Conservation (phyloP, 2,329 filamentous ascomycete genomes). For the Diplodia sapinea region DNA sequence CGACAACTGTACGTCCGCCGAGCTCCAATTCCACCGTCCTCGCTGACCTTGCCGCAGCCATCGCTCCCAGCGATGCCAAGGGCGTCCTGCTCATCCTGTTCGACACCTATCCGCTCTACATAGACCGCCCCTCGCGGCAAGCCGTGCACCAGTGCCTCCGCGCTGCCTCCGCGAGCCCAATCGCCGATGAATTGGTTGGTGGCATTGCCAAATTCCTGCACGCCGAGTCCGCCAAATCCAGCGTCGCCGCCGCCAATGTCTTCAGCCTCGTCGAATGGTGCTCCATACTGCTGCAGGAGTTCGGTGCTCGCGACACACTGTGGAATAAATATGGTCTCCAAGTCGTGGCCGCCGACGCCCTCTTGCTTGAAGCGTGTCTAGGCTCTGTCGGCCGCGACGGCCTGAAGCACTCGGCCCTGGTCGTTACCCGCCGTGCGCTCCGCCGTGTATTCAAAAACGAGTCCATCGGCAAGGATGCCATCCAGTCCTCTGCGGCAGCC, state of each 20-base stretch:
- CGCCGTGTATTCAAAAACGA: slow-evolving; percentile 71
- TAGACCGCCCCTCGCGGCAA: slow-evolving; percentile 81
- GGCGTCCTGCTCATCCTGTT: slow-evolving; percentile 76
- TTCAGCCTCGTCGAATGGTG: slow-evolving; percentile 94
- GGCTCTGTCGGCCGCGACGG: slow-evolving; percentile 61
- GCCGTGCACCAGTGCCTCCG: slow-evolving; percentile 82
- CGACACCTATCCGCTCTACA: slow-evolving; percentile 84
- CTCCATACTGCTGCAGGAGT: slow-evolving; percentile 75
- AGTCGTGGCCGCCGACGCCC: slow-evolving; percentile 71
- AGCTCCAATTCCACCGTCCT: slow-evolving; percentile 49
- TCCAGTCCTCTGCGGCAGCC: slow-evolving; percentile 67
- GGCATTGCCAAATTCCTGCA: slow-evolving; percentile 71
- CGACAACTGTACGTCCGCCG: slow-evolving; percentile 49
- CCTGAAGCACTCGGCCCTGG: slow-evolving; percentile 74
- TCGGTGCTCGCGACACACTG: slow-evolving; percentile 62
- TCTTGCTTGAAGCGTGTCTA: slow-evolving; percentile 78
- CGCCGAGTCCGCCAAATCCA: slow-evolving; percentile 74
- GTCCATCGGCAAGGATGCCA: slow-evolving; percentile 63
- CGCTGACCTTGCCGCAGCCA: slow-evolving; percentile 39
- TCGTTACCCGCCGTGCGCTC: slow-evolving; percentile 79
- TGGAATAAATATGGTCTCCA: slow-evolving; percentile 71
- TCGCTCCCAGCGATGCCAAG: slow-evolving; percentile 53
- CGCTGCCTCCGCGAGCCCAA: slow-evolving; percentile 65
- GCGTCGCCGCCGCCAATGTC: slow-evolving; percentile 78
- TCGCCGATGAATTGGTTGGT: slow-evolving; percentile 64